These are phyloP conservation scores for Ocimum tenuiflorum DNA, from an alignment of 257 asterid genomes.

Conservation along the genomic window DNA sequence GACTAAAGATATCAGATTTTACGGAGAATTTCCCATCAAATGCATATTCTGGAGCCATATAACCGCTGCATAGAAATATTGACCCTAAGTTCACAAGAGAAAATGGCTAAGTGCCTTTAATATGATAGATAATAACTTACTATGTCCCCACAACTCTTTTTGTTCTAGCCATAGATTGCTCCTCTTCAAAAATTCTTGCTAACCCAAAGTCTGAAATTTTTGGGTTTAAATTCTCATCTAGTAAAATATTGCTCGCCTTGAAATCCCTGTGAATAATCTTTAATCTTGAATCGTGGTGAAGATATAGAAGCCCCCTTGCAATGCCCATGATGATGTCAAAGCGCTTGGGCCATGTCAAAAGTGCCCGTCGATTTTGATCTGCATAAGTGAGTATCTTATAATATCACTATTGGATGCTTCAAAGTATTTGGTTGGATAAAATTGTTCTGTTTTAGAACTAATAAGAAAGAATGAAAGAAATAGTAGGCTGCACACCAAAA, in stretches of 20 bases:
- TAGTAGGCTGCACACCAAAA: background rate
- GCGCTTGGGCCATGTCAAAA: constrained; percentile 24
- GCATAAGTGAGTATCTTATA: background rate
- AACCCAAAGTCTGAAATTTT: constrained; percentile 2
- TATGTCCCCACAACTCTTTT: background rate
- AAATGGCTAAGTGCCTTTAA: background rate
- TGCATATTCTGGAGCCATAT: constrained; percentile 4
- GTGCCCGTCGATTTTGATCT: constrained; percentile 9
- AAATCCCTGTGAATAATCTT: constrained; percentile 3
- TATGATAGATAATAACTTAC: background rate
- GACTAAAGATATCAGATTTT: background rate
- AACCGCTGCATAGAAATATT: constrained; percentile 9
- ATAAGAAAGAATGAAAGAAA: no score
- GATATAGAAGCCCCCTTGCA: constrained; percentile 23
- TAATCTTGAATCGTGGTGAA: constrained; percentile 14
- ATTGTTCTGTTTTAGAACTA: no score
- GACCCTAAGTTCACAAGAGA: no score
- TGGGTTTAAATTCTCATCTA: background rate
- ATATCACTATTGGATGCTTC: background rate
- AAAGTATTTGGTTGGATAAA: background rate
- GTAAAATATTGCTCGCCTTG: background rate
- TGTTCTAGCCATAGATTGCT: background rate
- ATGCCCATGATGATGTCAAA: constrained; percentile 25
- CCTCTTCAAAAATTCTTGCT: background rate
- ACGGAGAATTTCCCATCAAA: background rate